A percentile compares a stretch with the other conserved stretches of the same genome.
Conservation (phyloP, 345 rosid genomes). For the Arabis alpina region DNA sequence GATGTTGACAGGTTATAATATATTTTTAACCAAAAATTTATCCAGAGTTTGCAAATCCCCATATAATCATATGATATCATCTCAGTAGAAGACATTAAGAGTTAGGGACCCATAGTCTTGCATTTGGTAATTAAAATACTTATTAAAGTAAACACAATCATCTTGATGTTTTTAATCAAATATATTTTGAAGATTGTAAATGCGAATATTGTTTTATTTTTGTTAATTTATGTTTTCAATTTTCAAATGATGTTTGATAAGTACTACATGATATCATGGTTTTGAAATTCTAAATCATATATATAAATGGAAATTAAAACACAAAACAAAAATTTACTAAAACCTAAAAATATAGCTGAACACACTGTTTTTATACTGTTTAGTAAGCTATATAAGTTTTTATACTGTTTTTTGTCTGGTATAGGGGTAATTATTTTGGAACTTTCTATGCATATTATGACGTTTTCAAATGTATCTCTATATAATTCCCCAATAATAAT, state of each 20-base stretch:
- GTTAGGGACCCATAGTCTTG: slow-evolving; percentile 31
- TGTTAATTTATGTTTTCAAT: not conserved
- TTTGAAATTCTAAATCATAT: not conserved
- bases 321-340: not conserved
- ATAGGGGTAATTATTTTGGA: not conserved
- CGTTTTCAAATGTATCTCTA: too few species aligned
- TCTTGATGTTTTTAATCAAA: not conserved
- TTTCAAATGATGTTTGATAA: not conserved
- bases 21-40: slow-evolving; percentile 15
- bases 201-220: not conserved
- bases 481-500: too few species aligned
- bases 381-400: not conserved
- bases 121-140: slow-evolving; percentile 13
- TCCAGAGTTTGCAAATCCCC: slow-evolving; percentile 19
- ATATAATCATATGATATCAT: slow-evolving; percentile 24
- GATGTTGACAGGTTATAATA: slow-evolving; percentile 34
- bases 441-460: not conserved
- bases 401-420: not conserved
- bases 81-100: slow-evolving; percentile 24
- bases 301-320: not conserved
- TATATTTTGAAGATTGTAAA: not conserved
- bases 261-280: not conserved
- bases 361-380: not conserved
- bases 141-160: slow-evolving; percentile 10
- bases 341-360: not conserved